phyloP scores from a whole-genome alignment of 1,284 basidiomycete species.

The Puccinia novopanici region DNA sequence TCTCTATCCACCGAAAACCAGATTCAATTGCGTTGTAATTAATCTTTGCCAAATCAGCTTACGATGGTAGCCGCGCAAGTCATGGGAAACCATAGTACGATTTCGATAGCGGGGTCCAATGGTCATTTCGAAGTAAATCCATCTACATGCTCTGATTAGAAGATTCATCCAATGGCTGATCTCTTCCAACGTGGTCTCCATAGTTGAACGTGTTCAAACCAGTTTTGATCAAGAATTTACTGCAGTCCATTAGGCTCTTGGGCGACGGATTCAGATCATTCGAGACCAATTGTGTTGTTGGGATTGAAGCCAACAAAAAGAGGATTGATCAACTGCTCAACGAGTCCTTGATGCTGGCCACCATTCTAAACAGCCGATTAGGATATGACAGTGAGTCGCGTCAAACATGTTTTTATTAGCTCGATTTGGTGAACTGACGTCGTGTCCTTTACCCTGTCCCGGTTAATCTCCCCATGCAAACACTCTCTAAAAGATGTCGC shows the following conservation, averaged over 20 bases:
- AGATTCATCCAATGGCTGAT: not conserved
- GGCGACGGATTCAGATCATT: conserved; percentile 91
- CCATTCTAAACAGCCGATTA: conserved; percentile 86
- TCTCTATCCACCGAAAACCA: not conserved
- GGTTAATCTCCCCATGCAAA: not conserved
- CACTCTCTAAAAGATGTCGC: conserved; percentile 73
- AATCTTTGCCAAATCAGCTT: conserved; percentile 59
- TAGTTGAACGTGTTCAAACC: conserved; percentile 99
- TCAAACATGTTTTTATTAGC: conserved; percentile 1
- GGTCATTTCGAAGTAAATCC: conserved; percentile 87
- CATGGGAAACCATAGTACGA: conserved; percentile 94
- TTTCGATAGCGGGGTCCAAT: conserved; percentile 87
- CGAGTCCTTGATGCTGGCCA: conserved; percentile 94
- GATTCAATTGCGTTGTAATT: not conserved
- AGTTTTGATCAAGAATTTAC: conserved; percentile 94
- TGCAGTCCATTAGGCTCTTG: conserved; percentile 90
- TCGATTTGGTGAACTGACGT: conserved; percentile 50
- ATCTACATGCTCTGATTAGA: not conserved
- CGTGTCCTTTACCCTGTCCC: not conserved
- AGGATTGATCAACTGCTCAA: conserved; percentile 85
- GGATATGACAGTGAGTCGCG: conserved; percentile 84
- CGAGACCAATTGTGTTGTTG: conserved; percentile 94
- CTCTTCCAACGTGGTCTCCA: not conserved
- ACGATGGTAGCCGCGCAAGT: conserved; percentile 99
- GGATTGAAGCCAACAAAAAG: conserved; percentile 93